Evolutionary conservation across 345 rosid species (phyloP).

Genomic region (Dipteronia sinensis): DNA sequence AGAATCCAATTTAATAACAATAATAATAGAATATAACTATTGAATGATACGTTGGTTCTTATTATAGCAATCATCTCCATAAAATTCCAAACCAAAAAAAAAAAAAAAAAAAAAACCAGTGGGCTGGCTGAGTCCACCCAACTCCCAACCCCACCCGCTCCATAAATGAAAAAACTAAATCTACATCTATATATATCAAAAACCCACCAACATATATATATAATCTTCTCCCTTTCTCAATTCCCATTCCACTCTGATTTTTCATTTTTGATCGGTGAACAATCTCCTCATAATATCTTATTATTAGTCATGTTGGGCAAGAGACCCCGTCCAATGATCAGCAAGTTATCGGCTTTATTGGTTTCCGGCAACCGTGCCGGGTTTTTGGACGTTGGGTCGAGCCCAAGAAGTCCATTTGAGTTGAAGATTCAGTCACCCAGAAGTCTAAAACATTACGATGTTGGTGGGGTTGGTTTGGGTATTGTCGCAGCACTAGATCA

Average conservation of each 20-base stretch:
- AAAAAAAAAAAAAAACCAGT: constrained; percentile 10
- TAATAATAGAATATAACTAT: neutral
- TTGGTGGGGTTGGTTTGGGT: constrained; percentile 74
- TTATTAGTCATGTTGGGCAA: constrained; percentile 51
- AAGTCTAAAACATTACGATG: constrained; percentile 51
- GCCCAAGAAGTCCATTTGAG: constrained; percentile 78
- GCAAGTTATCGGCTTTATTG: constrained; percentile 64
- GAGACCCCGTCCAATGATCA: constrained; percentile 73
- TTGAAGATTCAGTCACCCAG: constrained; percentile 60
- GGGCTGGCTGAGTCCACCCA: constrained; percentile 45
- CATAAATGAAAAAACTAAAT: constrained; percentile 20
- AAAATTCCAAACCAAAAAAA: constrained; percentile 23
- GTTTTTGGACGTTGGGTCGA: constrained; percentile 39
- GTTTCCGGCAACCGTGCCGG: constrained; percentile 52
- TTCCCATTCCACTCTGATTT: neutral
- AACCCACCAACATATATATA: constrained; percentile 8
- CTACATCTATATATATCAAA: constrained; percentile 28
- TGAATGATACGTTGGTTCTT: neutral
- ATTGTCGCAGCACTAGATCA: constrained; percentile 75
- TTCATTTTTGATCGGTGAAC: neutral
- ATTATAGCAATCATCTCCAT: constrained; percentile 20
- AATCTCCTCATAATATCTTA: neutral
- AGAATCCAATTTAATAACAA: neutral
- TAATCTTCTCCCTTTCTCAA: neutral
- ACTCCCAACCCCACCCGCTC: constrained; percentile 45